A percentile compares a stretch with the other conserved stretches of the same genome.
phyloP scores from a whole-genome alignment of 2,329 filamentous ascomycete species.

The Ophiostoma australiae region DNA sequence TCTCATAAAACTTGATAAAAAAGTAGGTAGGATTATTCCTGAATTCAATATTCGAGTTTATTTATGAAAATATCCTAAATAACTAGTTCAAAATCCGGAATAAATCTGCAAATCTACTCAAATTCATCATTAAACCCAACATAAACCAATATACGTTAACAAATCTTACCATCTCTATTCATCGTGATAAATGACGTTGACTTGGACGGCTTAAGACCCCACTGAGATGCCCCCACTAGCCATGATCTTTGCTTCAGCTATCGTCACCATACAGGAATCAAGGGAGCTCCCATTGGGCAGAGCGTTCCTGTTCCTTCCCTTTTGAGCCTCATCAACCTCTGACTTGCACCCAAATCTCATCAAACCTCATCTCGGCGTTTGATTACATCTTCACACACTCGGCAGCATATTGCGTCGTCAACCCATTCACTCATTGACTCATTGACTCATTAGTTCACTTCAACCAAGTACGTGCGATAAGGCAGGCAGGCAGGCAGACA shows the following conservation, averaged over 20 bases:
- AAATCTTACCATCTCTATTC: too few relatives aligned
- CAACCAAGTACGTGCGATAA: not conserved
- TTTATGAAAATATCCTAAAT: not conserved
- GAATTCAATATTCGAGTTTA: too few relatives aligned
- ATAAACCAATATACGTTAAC: too few relatives aligned
- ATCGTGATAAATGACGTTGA: not conserved
- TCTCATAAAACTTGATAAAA: too few relatives aligned
- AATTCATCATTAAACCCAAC: not conserved
- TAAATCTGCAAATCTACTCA: not conserved
- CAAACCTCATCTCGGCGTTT: not conserved
- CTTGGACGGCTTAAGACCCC: not conserved
- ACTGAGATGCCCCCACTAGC: not conserved
- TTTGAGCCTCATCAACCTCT: not conserved
- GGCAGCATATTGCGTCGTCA: not conserved
- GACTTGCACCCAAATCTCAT: not conserved
- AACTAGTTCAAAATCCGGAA: not conserved
- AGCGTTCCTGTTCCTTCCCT: not conserved
- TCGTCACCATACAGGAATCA: not conserved
- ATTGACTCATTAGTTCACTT: not conserved
- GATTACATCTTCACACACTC: not conserved
- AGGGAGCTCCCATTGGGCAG: not conserved
- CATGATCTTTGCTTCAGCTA: not conserved
- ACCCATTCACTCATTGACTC: not conserved
- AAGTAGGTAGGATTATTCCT: too few relatives aligned
- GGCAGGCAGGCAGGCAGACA: not conserved